These are phyloP conservation scores for Mesembryanthemum crystallinum DNA, from an alignment of 148 eudicot species.

Conservation along the genomic window DNA sequence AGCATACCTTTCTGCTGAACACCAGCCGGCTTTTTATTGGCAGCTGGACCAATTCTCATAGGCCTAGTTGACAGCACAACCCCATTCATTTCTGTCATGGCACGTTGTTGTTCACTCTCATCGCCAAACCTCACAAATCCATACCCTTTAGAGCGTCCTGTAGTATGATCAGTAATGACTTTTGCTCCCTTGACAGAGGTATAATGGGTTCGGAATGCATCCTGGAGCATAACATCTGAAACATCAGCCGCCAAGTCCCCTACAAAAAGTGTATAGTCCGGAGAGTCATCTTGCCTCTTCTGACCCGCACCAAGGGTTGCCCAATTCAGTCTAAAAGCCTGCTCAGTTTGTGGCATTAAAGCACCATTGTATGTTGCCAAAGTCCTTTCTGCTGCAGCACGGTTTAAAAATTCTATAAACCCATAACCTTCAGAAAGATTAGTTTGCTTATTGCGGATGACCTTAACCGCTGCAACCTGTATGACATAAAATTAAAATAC, in stretches of 20 bases:
- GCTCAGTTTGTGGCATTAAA: constrained; percentile 76
- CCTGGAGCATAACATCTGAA: constrained; percentile 75
- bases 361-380: constrained; percentile 66
- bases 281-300: constrained; percentile 69
- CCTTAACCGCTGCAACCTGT: constrained; percentile 66
- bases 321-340: constrained; percentile 85
- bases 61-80: constrained; percentile 72
- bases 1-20: constrained; percentile 70
- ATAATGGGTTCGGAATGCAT: constrained; percentile 74
- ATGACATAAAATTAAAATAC: background rate
- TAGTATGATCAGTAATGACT: constrained; percentile 77
- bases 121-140: constrained; percentile 96
- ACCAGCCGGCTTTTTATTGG: constrained; percentile 64
- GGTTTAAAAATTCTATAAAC: constrained; percentile 74
- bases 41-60: constrained; percentile 94
- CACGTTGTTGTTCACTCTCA: constrained; percentile 79
- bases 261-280: constrained; percentile 86
- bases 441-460: constrained; percentile 81
- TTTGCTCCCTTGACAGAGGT: constrained; percentile 87
- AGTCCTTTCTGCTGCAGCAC: constrained; percentile 76
- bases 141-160: constrained; percentile 92
- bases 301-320: constrained; percentile 89
- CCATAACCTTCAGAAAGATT: constrained; percentile 91
- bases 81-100: constrained; percentile 98
- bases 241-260: constrained; percentile 97